Evolutionary conservation across 768 basidiomycete species (phyloP), one percentile per base, ranked within the genome.

Genomic region (Harrya chromipes): DNA sequence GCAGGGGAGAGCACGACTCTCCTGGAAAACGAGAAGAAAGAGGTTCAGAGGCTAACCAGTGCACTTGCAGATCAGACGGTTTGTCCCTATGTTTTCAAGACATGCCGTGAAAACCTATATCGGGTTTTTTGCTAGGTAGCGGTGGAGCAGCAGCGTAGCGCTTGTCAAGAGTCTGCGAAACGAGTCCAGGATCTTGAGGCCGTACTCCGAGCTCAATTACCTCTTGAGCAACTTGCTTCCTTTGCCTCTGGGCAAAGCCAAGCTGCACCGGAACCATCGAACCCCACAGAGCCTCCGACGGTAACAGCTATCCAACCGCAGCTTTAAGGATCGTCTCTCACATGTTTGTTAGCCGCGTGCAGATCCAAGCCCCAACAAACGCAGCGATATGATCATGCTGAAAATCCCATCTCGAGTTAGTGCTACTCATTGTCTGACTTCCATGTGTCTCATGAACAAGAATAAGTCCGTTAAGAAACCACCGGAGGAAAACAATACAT

Each of bases 381-480:
- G 57, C n/a, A 59, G 23, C 34, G 63, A 63, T 4, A 34, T 46
- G 54, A 59, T 65, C 37, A 19, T 59, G 8, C 37, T 60, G 27
- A 62, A 54, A 51, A 63, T 65, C 0, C 62, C 62, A 29, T 54
- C 34, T 41, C 60, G 48, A 19, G 62, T 65, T 20, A 53, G 57
- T 43, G 23, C 36, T 38, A 27, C 17, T 35, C 20, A 4, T 24
- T 16, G 3, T 43, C 29, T 47, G 7, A 29, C 38, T 26, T 14
- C 14, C 35, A n/a, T 12, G 27, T 11, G 24, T 51, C 44, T 52
- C 42, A 56, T 41, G 17, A 34, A 34, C 17, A 19, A 7, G 24
- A 48, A 35, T 17, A 50, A 62, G 57, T 33, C 44, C 8, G 12
- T 41, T 19, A 60, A 38, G 42, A 62, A 33, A 24, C 36, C 43